These are phyloP conservation scores for Harringtonia lauricola DNA, from an alignment of 2,329 filamentous ascomycete species.

Conservation along the genomic window DNA sequence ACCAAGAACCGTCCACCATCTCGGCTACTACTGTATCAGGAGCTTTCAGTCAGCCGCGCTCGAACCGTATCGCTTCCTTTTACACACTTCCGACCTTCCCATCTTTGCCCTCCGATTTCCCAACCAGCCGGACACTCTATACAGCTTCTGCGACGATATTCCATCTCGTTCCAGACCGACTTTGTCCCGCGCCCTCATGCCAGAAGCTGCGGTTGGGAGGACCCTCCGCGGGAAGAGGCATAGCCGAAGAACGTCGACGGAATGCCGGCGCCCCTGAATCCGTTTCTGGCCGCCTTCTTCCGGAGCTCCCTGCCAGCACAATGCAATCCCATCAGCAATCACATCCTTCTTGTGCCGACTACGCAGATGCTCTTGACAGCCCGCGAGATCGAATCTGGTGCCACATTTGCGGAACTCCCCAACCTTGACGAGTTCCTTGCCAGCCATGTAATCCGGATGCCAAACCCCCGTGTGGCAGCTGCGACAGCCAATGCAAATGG, in stretches of 20 bases:
- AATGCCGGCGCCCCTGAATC: slow-evolving; percentile 63
- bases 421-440: slow-evolving; percentile 88
- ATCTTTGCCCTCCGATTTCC: too few species aligned
- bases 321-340: slow-evolving; percentile 83
- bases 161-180: not conserved
- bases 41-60: too few species aligned
- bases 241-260: slow-evolving; percentile 2
- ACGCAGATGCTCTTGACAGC: slow-evolving; percentile 84
- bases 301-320: slow-evolving; percentile 85
- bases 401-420: slow-evolving; percentile 67
- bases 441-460: slow-evolving; percentile 90
- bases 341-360: slow-evolving; percentile 86
- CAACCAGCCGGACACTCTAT: not conserved
- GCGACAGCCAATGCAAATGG: slow-evolving; percentile 35
- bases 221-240: slow-evolving; percentile 5
- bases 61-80: too few species aligned
- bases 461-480: slow-evolving; percentile 32
- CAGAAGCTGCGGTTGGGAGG: not conserved
- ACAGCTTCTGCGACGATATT: not conserved
- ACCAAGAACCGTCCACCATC: too few species aligned
- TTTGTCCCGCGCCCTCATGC: slow-evolving; percentile 2
- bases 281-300: slow-evolving; percentile 97
- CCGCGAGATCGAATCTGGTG: slow-evolving; percentile 73
- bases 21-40: too few species aligned
- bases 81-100: too few species aligned